These are phyloP conservation scores for Salvia rosmarinus DNA, from an alignment of 257 asterid genomes.

Conservation along the genomic window DNA sequence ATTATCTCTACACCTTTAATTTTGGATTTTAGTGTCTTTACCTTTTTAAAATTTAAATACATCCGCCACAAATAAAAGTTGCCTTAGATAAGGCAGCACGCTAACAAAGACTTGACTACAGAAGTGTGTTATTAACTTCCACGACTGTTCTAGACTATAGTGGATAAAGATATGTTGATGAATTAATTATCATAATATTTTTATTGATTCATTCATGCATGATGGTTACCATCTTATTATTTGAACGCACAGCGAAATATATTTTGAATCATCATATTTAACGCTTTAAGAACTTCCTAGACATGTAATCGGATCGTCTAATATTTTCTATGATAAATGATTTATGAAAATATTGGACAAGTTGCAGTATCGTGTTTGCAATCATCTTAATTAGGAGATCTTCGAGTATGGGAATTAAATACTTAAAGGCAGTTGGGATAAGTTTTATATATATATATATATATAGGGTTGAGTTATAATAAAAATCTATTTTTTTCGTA, in stretches of 20 bases:
- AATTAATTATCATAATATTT: too few species aligned
- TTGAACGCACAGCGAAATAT: background rate
- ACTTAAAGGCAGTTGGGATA: too few species aligned
- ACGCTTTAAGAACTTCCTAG: background rate
- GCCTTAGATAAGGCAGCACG: slow-evolving; percentile 37
- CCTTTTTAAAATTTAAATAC: background rate
- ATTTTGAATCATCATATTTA: background rate
- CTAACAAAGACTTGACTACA: slow-evolving; percentile 39
- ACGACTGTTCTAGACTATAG: slow-evolving; percentile 27
- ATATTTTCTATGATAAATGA: background rate
- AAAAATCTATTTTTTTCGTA: too few species aligned
- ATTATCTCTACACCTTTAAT: slow-evolving; percentile 20
- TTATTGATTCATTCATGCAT: background rate
- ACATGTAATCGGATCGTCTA: too few species aligned
- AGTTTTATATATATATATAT: too few species aligned
- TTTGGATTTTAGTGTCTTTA: slow-evolving; percentile 29
- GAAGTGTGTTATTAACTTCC: slow-evolving; percentile 36
- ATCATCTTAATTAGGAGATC: background rate
- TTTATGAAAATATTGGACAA: background rate
- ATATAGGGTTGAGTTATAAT: too few species aligned
- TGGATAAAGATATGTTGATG: background rate
- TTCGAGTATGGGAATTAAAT: background rate
- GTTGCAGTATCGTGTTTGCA: background rate
- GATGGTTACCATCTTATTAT: background rate
- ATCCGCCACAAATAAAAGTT: slow-evolving; percentile 33